A percentile compares a stretch with the other conserved stretches of the same genome.
Conservation (phyloP, 2,329 filamentous ascomycete species). For the Aspergillus clavatus region DNA sequence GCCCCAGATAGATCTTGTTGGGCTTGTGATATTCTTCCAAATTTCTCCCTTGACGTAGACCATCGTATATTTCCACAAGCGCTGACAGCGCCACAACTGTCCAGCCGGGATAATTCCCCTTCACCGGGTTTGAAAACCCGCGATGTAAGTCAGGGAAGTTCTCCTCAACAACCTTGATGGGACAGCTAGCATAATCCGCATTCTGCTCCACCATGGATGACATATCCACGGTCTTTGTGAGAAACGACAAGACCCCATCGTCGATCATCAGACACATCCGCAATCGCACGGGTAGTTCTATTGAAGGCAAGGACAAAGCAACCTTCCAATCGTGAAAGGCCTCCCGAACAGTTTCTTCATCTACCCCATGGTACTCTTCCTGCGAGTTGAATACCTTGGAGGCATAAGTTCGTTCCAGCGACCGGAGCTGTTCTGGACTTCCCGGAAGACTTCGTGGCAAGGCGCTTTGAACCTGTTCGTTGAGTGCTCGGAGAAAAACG, state of each 20-base stretch:
- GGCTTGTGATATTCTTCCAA: constrained; percentile 23
- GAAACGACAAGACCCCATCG: constrained; percentile 18
- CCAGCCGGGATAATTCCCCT: constrained; percentile 21
- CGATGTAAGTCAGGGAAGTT: constrained; percentile 24
- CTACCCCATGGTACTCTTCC: constrained; percentile 11
- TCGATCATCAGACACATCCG: constrained; percentile 26
- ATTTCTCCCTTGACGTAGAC: constrained; percentile 19
- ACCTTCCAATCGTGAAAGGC: constrained; percentile 28
- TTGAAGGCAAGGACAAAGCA: constrained; percentile 20
- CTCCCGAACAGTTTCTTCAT: constrained; percentile 17
- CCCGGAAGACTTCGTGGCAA: constrained; percentile 18
- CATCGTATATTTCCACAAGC: constrained; percentile 26
- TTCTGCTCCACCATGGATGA: constrained; percentile 9
- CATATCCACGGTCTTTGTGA: constrained; percentile 13
- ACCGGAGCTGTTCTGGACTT: constrained; percentile 14
- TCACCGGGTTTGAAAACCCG: constrained; percentile 10
- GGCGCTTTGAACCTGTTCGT: constrained; percentile 52
- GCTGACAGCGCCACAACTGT: constrained; percentile 21
- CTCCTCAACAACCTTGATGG: constrained; percentile 27
- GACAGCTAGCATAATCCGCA: constrained; percentile 13
- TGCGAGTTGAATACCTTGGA: constrained; percentile 23
- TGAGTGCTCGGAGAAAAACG: constrained; percentile 47
- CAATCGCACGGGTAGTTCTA: constrained; percentile 24
- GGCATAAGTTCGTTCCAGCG: constrained; percentile 20
- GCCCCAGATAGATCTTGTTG: constrained; percentile 20